Percentiles rank a stretch among this genome's conserved stretches.
Conservation (phyloP, 208 protist genomes). For the Acanthamoeba pearcei region DNA sequence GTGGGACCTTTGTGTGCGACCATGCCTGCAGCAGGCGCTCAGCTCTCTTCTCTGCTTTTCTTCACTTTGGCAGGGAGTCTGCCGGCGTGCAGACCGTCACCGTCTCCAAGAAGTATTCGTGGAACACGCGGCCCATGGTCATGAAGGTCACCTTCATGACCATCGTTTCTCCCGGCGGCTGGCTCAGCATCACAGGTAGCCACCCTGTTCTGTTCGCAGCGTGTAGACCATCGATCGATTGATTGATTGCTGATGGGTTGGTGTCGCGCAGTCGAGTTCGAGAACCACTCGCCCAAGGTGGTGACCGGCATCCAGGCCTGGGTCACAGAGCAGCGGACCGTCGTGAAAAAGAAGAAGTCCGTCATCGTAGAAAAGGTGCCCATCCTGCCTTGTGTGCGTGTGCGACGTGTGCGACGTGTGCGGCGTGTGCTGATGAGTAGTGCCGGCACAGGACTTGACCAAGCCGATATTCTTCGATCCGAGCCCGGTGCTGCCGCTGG, state of each 20-base stretch:
- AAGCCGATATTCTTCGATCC: neutral
- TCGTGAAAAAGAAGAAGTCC: neutral
- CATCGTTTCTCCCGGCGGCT: neutral
- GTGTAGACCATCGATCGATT: too few species aligned
- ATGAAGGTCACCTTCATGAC: neutral
- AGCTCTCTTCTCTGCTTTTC: too few species aligned
- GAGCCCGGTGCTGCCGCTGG: neutral
- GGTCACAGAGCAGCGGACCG: neutral
- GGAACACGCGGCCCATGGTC: neutral
- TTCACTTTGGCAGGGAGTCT: neutral
- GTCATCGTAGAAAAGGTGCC: neutral
- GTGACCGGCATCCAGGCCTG: neutral
- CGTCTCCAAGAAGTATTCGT: neutral
- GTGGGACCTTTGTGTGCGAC: too few species aligned
- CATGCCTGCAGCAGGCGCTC: too few species aligned
- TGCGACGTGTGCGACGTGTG: neutral
- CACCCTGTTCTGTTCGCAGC: too few species aligned
- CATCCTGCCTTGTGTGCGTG: neutral
- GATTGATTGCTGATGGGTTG: neutral
- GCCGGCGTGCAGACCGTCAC: neutral
- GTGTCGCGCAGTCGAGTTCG: neutral
- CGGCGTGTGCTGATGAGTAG: neutral
- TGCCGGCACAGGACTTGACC: neutral
- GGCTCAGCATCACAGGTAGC: neutral
- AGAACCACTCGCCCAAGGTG: neutral